phyloP scores from a whole-genome alignment of 2,329 filamentous ascomycete species.

The Ceratocystis ficicola region DNA sequence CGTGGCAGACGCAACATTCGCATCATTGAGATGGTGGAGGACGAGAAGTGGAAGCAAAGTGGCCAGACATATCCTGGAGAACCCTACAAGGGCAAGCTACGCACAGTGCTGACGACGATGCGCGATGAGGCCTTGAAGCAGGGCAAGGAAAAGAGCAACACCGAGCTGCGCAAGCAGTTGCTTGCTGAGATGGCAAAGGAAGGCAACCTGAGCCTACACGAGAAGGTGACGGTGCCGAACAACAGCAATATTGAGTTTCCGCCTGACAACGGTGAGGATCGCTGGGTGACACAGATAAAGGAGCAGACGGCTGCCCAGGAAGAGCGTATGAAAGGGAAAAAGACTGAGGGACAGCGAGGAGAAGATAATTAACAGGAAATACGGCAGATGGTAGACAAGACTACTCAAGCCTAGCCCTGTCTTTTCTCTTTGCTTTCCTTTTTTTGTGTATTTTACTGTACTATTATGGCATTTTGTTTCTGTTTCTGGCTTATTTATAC shows the following conservation, averaged over 20 bases:
- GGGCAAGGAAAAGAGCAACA: constrained; percentile 26
- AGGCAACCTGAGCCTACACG: constrained; percentile 18
- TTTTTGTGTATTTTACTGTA: constrained; percentile 14
- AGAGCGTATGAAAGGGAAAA: constrained; percentile 22
- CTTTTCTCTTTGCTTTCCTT: background rate
- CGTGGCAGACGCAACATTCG: constrained; percentile 53
- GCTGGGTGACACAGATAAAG: constrained; percentile 9
- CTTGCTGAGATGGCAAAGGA: constrained; percentile 24
- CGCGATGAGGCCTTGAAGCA: constrained; percentile 29
- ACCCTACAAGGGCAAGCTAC: constrained; percentile 38
- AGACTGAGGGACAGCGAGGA: constrained; percentile 19
- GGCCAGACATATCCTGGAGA: constrained; percentile 44
- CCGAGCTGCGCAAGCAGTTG: constrained; percentile 28
- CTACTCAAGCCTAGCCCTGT: background rate
- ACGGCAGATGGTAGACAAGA: background rate
- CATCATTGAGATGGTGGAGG: constrained; percentile 46
- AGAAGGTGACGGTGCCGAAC: constrained; percentile 30
- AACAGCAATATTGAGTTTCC: constrained; percentile 35
- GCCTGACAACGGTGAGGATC: constrained; percentile 19
- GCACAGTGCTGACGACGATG: constrained; percentile 34
- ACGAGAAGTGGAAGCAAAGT: constrained; percentile 41
- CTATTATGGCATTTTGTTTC: constrained; percentile 11
- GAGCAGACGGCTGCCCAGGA: background rate
- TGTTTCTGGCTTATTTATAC: background rate
- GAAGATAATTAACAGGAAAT: background rate